Base-by-base conservation (phyloP, 2,329 filamentous ascomycete species). In the Fusarium secorum region DNA sequence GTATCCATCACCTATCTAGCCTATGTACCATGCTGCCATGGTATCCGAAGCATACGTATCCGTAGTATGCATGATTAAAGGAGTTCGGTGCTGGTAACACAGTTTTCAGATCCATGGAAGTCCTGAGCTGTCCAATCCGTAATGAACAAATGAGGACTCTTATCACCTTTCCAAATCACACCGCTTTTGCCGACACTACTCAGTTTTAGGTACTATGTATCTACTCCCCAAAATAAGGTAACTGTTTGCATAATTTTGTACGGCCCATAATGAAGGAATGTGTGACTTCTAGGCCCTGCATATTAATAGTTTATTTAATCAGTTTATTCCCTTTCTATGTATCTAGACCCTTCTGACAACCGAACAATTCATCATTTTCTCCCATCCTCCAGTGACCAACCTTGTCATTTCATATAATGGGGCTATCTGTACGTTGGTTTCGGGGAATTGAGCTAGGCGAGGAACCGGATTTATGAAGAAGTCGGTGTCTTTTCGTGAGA, bases 111-210 rank as follows among this genome's bases (percentile, higher is more conserved):
- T 42, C 44, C 55, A 62, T 62, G 67, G 44, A 64, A 41, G 39
- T 33, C 49, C 28, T 46, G 53, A 44, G 56, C 53, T 38, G 51
- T 5, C 32, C 11, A 30, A 30, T 32, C 15, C 28, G 20, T 10
- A 32, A 41, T 18, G 26, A 42, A 20, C 42, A 48, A 68, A 60
- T 49, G 52, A 68, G 64, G 38, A 33, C 33, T 55, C 48, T 57
- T 51, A 36, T 66, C 63, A 67, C 60, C 35, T 67, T 11, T 42
- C 15, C 28, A 28, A 30, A 69, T 67, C 67, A 70, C 67, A 71
- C 67, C 67, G 67, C 67, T 45, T 51, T 61, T 67, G 36, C 48
- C 38, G 18, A 28, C 33, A 35, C 26, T 51, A 18, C 17, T 17
- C 22, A 51, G 30, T 26, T 51, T 26, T 26, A 18, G 46, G 18